Percentiles rank a stretch among this genome's conserved stretches.
Conservation (phyloP, 805 yeast species). For the Ogataea ramenticola region DNA sequence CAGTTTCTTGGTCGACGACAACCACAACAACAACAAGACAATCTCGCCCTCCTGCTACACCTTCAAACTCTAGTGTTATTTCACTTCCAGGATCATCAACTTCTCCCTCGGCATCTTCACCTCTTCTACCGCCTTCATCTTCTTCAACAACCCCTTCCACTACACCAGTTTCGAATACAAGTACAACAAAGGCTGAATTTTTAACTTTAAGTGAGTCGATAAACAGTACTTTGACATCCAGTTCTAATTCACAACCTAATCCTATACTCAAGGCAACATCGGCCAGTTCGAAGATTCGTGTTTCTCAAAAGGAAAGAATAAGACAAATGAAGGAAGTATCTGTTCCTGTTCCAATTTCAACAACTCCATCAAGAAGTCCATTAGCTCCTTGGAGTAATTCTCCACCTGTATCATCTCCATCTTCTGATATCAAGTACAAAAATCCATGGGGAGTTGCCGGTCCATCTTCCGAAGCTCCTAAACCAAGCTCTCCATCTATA, state of each 20-base stretch:
- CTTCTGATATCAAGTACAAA: conserved; percentile 1
- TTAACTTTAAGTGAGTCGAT: conserved; percentile 6
- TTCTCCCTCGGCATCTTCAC: background rate
- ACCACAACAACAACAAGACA: too few relatives aligned
- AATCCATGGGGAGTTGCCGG: conserved; percentile 1
- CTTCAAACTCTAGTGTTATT: too few relatives aligned
- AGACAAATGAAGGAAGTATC: conserved; percentile 26
- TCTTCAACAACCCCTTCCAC: background rate
- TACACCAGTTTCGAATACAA: conserved; percentile 1
- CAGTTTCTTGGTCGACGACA: background rate
- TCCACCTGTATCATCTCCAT: conserved; percentile 5
- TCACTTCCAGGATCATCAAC: too few relatives aligned
- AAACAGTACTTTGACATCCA: conserved; percentile 9
- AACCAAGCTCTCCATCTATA: too few relatives aligned
- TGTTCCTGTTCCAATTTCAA: background rate
- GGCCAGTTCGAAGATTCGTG: conserved; percentile 28
- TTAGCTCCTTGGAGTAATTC: background rate
- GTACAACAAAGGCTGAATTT: conserved; percentile 5
- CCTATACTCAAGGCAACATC: conserved; percentile 23
- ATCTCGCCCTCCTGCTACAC: too few relatives aligned
- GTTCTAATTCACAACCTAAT: background rate
- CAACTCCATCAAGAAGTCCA: background rate
- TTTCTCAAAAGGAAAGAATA: conserved; percentile 58
- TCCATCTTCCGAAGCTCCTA: background rate
- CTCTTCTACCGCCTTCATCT: conserved; percentile 4